Base-by-base conservation (phyloP, 139 green algal species). In the Chlorella sp. region DNA sequence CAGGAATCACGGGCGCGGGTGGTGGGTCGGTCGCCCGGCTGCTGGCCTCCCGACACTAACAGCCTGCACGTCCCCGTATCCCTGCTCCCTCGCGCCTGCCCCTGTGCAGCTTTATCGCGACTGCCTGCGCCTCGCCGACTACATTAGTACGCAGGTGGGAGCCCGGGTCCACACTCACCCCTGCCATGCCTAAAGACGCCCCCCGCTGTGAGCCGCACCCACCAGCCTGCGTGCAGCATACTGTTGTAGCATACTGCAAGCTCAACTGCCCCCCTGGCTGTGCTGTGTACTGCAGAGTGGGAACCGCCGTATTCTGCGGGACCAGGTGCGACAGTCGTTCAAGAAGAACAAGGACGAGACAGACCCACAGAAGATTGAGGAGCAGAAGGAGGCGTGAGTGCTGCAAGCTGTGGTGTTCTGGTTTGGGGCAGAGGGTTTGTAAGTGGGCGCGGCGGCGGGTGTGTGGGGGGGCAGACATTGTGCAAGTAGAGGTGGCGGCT, bases 81-180 rank as follows among this genome's bases (percentile, higher is more conserved):
- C 48, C 48, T 57, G 48, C 48, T 57, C 48, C 48, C 5, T 9
- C 9, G 48, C 9, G 48, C 48, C 48, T 5, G n/a, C n/a, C 48
- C 48, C 48, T 57, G 11, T 86, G 77, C 83, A 93, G 91, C 88
- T 96, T 1, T 96, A 94, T 69, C 84, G 92, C 16, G 94, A 96
- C 89, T 96, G 93, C 76, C 78, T 96, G 53, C 75, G 93, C 7
- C 86, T 96, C 2, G 94, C 94, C 11, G 93, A 96, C 68, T 96
- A 96, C 86, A 92, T 96, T 24, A 88, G 88, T 28, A 93, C 88
- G 37, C 90, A 93, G 92, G 92, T 95, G 37, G 39, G 81, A 34
- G 24, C 64, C 64, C 22, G 16, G 21, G 22, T 71, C 64, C 64
- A 71, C 64, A 71, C 64, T 26, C 7, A 26, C 64, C 60, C n/a